phyloP scores from a whole-genome alignment of 345 rosid species.

The Rhizophora apiculata region DNA sequence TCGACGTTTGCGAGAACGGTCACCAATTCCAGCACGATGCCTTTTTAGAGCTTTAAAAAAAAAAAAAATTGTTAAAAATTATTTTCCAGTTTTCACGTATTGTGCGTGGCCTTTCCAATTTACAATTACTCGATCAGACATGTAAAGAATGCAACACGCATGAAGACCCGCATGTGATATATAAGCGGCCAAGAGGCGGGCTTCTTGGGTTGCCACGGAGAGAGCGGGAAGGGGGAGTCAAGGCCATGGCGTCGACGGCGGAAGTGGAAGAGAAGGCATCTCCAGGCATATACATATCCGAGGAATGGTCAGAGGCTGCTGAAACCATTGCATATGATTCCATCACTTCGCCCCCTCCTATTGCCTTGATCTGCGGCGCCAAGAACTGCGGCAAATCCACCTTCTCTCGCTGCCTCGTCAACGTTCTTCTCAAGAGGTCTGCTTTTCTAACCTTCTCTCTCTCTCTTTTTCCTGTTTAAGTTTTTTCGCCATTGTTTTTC shows the following conservation, averaged over 20 bases:
- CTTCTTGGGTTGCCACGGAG: too few relatives aligned
- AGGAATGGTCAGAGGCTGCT: conserved; percentile 75
- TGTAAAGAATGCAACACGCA: too few relatives aligned
- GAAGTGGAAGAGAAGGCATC: conserved; percentile 38
- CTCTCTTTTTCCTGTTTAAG: too few relatives aligned
- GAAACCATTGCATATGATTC: conserved; percentile 47
- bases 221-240: background rate
- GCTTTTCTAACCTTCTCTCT: background rate
- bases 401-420: conserved; percentile 79
- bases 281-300: conserved; percentile 45
- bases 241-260: conserved; percentile 29
- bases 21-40: too few relatives aligned
- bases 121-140: too few relatives aligned
- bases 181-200: background rate
- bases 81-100: too few relatives aligned
- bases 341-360: conserved; percentile 38
- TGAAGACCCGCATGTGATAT: background rate
- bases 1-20: too few relatives aligned
- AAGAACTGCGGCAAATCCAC: conserved; percentile 83
- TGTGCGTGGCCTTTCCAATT: too few relatives aligned
- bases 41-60: too few relatives aligned
- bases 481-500: too few relatives aligned
- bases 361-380: conserved; percentile 69
- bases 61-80: too few relatives aligned
- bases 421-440: conserved; percentile 73